phyloP scores from a whole-genome alignment of 108 stramenopile genomes.

The Cyclostephanos tholiformis region DNA sequence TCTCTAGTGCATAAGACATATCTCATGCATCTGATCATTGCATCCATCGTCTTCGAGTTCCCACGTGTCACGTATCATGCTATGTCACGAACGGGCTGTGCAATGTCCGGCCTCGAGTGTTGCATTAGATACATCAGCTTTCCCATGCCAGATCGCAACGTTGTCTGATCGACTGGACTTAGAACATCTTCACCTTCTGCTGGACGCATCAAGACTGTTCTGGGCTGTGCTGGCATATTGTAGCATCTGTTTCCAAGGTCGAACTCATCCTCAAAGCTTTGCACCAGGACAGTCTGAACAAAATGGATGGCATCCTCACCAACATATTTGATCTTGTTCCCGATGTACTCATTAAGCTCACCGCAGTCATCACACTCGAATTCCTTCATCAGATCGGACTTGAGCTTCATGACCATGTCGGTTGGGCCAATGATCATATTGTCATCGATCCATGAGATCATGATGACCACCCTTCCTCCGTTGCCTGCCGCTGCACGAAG shows the following conservation, averaged over 20 bases:
- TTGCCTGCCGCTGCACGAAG: no score
- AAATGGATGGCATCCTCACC: conserved; percentile 12
- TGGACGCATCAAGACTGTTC: not conserved
- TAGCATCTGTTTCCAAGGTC: conserved; percentile 8
- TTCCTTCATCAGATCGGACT: conserved; percentile 11
- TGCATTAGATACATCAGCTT: conserved; percentile 38
- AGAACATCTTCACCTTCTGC: not conserved
- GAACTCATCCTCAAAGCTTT: conserved; percentile 45
- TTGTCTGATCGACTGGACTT: conserved; percentile 3
- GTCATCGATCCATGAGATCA: no score
- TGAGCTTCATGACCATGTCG: conserved; percentile 11
- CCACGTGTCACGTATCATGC: conserved; percentile 2
- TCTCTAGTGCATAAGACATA: not conserved
- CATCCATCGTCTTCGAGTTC: conserved; percentile 10
- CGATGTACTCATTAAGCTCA: conserved; percentile 48
- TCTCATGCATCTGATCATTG: conserved; percentile 17
- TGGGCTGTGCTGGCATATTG: conserved; percentile 27
- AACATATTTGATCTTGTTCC: conserved; percentile 37
- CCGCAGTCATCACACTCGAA: conserved; percentile 50
- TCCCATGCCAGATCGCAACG: conserved; percentile 36
- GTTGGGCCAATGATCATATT: conserved; percentile 24
- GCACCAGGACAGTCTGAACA: conserved; percentile 55
- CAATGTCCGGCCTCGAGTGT: conserved; percentile 29
- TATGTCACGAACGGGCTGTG: conserved; percentile 48
- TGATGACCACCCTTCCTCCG: no score